Evolutionary conservation across 1,139 yeast genomes (phyloP), one percentile per base, ranked within the genome.

Genomic region (Diutina ranongensis): DNA sequence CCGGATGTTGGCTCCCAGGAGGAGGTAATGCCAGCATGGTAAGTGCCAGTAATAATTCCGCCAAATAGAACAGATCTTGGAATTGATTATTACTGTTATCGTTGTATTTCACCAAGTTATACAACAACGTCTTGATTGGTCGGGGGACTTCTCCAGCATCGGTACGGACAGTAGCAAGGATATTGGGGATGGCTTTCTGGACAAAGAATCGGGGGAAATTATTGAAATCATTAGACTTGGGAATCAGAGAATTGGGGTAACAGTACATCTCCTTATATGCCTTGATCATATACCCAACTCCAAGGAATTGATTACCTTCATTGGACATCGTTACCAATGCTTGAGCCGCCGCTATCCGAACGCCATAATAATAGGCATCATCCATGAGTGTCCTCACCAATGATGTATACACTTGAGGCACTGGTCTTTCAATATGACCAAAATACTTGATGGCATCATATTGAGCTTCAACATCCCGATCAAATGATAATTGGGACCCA

Each of bases 391-490:
- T 89, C 49, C 97, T 69, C 2, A 87, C 68, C 40, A 94, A 65
- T 21, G 85, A 75, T 0, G 95, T 81, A 9, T 95, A 87, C 57
- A 88, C 85, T 3, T 83, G 67, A 0, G 77, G 68, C 18, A 58
- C 60, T 0, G 89, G 85, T 49, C 76, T 74, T 40, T 71, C 74
- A 4, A 74, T 67, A 28, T 70, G 74, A 8, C 81, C 80, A 61
- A 87, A 89, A 60, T 76, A 86, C 45, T 73, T 67, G 15, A 89
- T 75, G 2, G 97, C 89, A 49, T 88, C 96, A 46, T 77, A 67
- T 57, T 94, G 99, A 0, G 98, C 98, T 52, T 88, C 96, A 15
- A 94, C 95, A 58, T 94, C 99, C 51, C 97, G 68, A 63, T 94
- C 99, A 59, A 87, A 94, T 54, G 86, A 94, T 34, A 94, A 64